Evolutionary conservation across 2,329 filamentous ascomycete species (phyloP).

Genomic region (Pseudogymnoascus sp.): DNA sequence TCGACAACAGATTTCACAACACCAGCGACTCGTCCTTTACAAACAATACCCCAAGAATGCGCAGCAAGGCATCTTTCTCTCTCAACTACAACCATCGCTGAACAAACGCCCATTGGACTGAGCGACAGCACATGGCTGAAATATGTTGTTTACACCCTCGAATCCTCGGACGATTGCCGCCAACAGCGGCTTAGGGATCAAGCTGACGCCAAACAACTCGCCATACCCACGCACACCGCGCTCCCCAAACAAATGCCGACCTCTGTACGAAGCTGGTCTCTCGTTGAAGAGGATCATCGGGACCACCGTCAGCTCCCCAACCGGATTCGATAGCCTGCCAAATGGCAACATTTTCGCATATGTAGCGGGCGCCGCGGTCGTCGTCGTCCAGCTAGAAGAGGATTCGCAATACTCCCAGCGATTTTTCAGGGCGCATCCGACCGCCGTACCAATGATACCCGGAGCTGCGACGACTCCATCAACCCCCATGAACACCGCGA

Average conservation of each 20-base stretch:
- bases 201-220: slow-evolving; percentile 68
- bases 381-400: slow-evolving; percentile 71
- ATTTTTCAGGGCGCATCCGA: slow-evolving; percentile 82
- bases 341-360: slow-evolving; percentile 70
- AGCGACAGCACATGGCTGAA: slow-evolving; percentile 23
- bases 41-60: not conserved
- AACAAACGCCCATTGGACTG: not conserved
- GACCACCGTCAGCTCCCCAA: slow-evolving; percentile 75
- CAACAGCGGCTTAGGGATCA: slow-evolving; percentile 36
- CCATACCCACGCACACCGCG: slow-evolving; percentile 57
- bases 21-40: not conserved
- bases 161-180: slow-evolving; percentile 25
- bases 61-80: not conserved
- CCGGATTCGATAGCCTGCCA: slow-evolving; percentile 74
- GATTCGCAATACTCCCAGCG: slow-evolving; percentile 60
- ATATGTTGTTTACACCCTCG: slow-evolving; percentile 28
- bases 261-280: slow-evolving; percentile 48
- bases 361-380: slow-evolving; percentile 86
- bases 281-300: slow-evolving; percentile 80
- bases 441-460: slow-evolving; percentile 54
- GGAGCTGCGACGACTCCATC: slow-evolving; percentile 47
- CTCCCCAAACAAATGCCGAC: slow-evolving; percentile 46
- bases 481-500: slow-evolving; percentile 47
- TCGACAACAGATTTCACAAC: not conserved
- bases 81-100: slow-evolving; percentile 1